Evolutionary conservation across 108 stramenopile species (phyloP).

Genomic region (Stephanodiscus minutulus): DNA sequence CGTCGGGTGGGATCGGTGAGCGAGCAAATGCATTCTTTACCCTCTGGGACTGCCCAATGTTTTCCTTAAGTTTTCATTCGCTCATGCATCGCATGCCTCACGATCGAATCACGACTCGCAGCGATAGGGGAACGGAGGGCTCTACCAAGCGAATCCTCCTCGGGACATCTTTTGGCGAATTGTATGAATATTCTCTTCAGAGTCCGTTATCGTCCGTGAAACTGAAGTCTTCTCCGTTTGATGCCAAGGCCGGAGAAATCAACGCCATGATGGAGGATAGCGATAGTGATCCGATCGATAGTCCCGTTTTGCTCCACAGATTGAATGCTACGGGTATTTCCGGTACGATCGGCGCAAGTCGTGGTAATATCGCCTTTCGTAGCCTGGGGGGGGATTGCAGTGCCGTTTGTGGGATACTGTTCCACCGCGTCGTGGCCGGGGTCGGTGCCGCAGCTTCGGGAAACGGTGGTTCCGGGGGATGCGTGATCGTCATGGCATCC

Average conservation of each 20-base stretch:
- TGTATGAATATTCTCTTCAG: constrained; percentile 76
- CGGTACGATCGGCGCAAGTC: not conserved
- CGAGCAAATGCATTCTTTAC: not conserved
- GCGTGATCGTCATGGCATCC: constrained; percentile 65
- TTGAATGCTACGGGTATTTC: constrained; percentile 22
- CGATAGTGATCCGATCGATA: constrained; percentile 32
- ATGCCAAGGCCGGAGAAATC: constrained; percentile 47
- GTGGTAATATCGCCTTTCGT: not conserved
- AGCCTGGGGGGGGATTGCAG: constrained; percentile 19
- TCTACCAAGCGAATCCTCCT: constrained; percentile 73
- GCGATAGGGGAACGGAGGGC: constrained; percentile 81
- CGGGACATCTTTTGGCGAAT: constrained; percentile 77
- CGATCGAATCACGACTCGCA: not conserved
- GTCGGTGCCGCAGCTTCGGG: constrained; percentile 19
- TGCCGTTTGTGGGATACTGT: constrained; percentile 41
- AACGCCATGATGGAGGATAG: constrained; percentile 30
- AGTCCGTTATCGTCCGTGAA: constrained; percentile 39
- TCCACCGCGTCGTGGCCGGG: constrained; percentile 35
- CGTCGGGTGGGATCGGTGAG: constrained; percentile 79
- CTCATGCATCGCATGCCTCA: not conserved
- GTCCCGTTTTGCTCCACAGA: constrained; percentile 37
- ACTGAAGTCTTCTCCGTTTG: constrained; percentile 40
- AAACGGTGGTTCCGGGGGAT: constrained; percentile 29
- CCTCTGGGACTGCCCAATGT: not conserved
- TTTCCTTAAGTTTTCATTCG: not conserved